Percentiles rank a stretch among this genome's conserved stretches.
These are phyloP conservation scores for Alternaria solani DNA, from an alignment of 2,329 filamentous ascomycete genomes.

Conservation along the genomic window DNA sequence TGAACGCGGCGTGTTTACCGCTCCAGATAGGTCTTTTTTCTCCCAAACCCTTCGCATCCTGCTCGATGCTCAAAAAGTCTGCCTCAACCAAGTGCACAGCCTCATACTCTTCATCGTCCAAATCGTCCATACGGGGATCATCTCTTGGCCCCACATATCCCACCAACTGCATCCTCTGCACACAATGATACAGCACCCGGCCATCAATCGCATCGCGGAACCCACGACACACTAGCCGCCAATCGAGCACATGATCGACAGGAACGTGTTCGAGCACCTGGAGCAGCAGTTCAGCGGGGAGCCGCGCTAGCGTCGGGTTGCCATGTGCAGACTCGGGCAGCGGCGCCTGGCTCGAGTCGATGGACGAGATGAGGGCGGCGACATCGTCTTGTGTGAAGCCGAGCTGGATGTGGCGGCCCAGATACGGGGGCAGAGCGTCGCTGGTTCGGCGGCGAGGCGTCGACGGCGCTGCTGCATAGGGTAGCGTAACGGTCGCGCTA, in stretches of 20 bases:
- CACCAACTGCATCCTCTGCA: constrained; percentile 33
- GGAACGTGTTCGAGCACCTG: constrained; percentile 40
- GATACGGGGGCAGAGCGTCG: constrained; percentile 29
- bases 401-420: constrained; percentile 31
- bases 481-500: background rate
- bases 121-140: background rate
- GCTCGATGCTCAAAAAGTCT: constrained; percentile 14
- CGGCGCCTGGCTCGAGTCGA: constrained; percentile 38
- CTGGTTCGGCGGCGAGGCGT: background rate
- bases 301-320: constrained; percentile 19
- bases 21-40: constrained; percentile 24
- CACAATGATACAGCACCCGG: constrained; percentile 31
- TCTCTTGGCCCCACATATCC: constrained; percentile 28
- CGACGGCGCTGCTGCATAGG: background rate
- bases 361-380: constrained; percentile 36
- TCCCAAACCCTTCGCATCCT: background rate
- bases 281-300: constrained; percentile 44
- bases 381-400: constrained; percentile 41
- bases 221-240: constrained; percentile 40
- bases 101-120: constrained; percentile 29
- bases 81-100: constrained; percentile 27
- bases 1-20: constrained; percentile 30
- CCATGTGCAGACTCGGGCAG: background rate
- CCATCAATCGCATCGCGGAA: constrained; percentile 46
- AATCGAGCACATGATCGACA: constrained; percentile 36